Evolutionary conservation across 2,329 filamentous ascomycete genomes (phyloP), one percentile per base, ranked within the genome.

Genomic region (Domatiomyces catenatus): DNA sequence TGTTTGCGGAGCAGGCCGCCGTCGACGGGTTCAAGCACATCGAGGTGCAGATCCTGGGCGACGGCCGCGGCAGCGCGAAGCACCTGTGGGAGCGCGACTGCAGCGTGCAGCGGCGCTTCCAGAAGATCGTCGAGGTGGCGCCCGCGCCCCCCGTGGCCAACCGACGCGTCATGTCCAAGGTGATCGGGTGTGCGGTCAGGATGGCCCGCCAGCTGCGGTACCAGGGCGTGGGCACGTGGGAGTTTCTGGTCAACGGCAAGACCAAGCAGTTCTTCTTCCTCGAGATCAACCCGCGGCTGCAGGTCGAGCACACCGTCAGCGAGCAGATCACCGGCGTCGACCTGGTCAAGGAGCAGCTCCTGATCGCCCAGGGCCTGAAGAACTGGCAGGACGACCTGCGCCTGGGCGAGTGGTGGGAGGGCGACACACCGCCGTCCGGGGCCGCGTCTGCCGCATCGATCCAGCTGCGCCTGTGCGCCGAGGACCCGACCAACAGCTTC

Each of bases 241-340:
- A 83, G 59, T 83, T 82, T 51, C 67, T 83, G 0, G 69, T 80
- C 10, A 75, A 75, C 51, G 70, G 73, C 8, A 52, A 62, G 0
- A 70, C 64, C 0, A 60, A 61, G 1, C 70, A 75, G 20, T 77
- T 73, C 60, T 80, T 72, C 62, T 80, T 81, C 56, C 62, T 81
- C 5, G 77, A 81, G 58, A 70, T 80, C 54, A 81, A 81, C 50
- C 77, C 77, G 0, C 68, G 77, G 2, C 61, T 80, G 1, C 77
- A 80, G 58, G 77, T 81, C 42, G 77, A 81, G 56, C 77, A 80
- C 58, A 80, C 77, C 1, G 72, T 80, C 49, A 79, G 76, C 0
- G 77, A 81, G 56, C 69, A 67, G 2, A 72, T 82, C 6, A 71
- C 71, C 5, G 67, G 65, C 0, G 63, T 72, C 6, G 77, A 81